Conservation (phyloP, 495 filamentous ascomycete species). For the Lophium mytilinum region DNA sequence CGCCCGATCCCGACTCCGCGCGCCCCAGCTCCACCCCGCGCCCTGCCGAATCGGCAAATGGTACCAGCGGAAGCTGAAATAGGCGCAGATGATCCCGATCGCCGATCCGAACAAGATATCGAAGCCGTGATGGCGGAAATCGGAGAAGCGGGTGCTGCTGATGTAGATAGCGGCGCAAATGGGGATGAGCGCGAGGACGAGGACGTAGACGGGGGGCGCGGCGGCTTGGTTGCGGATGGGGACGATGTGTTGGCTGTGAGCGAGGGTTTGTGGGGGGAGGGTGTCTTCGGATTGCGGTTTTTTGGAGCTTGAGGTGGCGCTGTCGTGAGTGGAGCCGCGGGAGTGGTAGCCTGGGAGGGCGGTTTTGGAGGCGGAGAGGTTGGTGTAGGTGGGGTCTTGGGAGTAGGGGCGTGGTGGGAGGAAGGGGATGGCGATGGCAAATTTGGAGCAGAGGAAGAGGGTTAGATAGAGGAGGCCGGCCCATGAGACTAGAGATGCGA, state of each 20-base stretch:
- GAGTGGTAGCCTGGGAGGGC: neutral
- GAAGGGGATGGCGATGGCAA: constrained; percentile 51
- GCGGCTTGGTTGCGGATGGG: constrained; percentile 43
- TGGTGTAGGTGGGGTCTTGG: constrained; percentile 14
- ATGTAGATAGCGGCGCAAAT: constrained; percentile 54
- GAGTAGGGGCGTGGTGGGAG: constrained; percentile 19
- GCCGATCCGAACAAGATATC: constrained; percentile 54
- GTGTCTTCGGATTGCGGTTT: neutral
- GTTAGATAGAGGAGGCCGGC: constrained; percentile 56
- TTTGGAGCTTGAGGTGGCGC: constrained; percentile 23
- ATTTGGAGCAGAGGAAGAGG: constrained; percentile 57
- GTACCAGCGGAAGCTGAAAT: constrained; percentile 55
- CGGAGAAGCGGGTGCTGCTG: constrained; percentile 51
- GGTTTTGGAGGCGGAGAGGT: constrained; percentile 3
- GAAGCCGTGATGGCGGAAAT: constrained; percentile 56
- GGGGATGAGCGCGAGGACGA: constrained; percentile 50
- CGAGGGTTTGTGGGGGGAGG: neutral
- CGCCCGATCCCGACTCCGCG: constrained; percentile 28
- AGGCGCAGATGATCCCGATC: constrained; percentile 49
- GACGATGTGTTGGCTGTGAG: neutral
- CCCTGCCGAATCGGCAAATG: constrained; percentile 32
- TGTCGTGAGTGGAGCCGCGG: constrained; percentile 6
- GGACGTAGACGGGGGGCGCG: constrained; percentile 50
- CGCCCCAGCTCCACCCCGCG: constrained; percentile 34
- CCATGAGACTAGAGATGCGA: constrained; percentile 43